Percentiles rank a stretch among this genome's conserved stretches.
phyloP scores from a whole-genome alignment of 2,329 filamentous ascomycete species.

The Anisogramma anomala region DNA sequence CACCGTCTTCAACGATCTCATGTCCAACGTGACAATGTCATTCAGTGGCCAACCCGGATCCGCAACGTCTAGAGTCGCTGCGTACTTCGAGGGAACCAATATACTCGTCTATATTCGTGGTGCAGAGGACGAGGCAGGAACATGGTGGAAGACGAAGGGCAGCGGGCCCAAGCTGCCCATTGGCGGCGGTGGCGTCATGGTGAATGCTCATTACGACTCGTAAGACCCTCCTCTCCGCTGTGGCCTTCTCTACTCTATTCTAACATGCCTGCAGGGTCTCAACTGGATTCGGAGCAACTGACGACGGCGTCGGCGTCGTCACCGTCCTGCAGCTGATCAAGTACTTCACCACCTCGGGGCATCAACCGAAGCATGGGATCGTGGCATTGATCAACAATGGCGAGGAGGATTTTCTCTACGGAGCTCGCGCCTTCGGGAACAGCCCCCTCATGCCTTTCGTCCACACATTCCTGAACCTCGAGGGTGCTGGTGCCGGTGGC shows the following conservation, averaged over 20 bases:
- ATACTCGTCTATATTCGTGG: conserved; percentile 87
- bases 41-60: conserved; percentile 30
- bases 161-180: conserved; percentile 35
- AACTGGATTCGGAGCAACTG: conserved; percentile 84
- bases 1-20: conserved; percentile 66
- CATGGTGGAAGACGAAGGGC: conserved; percentile 54
- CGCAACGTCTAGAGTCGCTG: conserved; percentile 29
- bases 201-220: conserved; percentile 90
- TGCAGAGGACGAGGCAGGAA: conserved; percentile 56
- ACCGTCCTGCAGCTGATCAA: conserved; percentile 74
- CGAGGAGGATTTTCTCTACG: conserved; percentile 86
- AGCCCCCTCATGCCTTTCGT: conserved; percentile 71
- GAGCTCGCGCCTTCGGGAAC: conserved; percentile 72
- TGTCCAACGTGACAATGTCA: conserved; percentile 60
- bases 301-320: conserved; percentile 86
- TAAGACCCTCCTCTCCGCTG: conserved; percentile 21
- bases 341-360: conserved; percentile 64
- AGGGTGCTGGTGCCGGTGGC: conserved; percentile 87
- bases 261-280: conserved; percentile 43
- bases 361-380: conserved; percentile 67
- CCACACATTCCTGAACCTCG: conserved; percentile 85
- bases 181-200: conserved; percentile 65
- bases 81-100: conserved; percentile 90
- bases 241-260: background rate
- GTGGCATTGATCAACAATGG: conserved; percentile 87